Conservation (phyloP, 169 alveolate species). For the Plasmodium knowlesi region DNA sequence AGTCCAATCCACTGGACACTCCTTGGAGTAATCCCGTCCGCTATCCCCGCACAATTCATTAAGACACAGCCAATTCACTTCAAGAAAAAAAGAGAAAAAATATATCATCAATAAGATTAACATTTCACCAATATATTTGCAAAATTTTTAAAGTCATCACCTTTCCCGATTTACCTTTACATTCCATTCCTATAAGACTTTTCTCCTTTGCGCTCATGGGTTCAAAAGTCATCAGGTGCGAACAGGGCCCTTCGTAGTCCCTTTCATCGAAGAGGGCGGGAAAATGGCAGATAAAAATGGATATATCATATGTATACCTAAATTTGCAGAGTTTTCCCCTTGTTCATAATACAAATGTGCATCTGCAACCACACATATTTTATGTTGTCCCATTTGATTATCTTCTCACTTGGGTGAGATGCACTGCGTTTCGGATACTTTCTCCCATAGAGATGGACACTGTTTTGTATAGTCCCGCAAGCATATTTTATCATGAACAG, state of each 20-base stretch:
- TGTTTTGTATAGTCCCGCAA: constrained; percentile 56
- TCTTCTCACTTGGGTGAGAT: constrained; percentile 43
- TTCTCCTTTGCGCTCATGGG: constrained; percentile 64
- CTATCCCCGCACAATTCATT: constrained; percentile 58
- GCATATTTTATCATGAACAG: constrained; percentile 54
- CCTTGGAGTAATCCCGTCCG: constrained; percentile 46
- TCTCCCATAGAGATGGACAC: constrained; percentile 67
- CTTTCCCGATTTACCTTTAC: constrained; percentile 26
- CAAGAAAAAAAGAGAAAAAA: background rate
- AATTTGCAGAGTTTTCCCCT: background rate
- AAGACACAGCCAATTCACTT: constrained; percentile 54
- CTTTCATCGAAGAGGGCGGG: background rate
- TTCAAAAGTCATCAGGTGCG: constrained; percentile 60
- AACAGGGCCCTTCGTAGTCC: constrained; percentile 62
- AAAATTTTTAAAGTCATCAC: background rate
- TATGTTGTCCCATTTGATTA: background rate
- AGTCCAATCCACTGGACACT: constrained; percentile 59
- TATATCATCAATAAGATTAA: background rate
- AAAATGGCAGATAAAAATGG: background rate
- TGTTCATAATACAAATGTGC: background rate
- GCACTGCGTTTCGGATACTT: constrained; percentile 63
- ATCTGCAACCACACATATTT: background rate
- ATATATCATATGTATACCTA: background rate
- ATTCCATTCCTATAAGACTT: constrained; percentile 40
- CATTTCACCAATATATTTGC: background rate